Base-by-base conservation (phyloP, 306 rosid species). In the Alnus rubra region DNA sequence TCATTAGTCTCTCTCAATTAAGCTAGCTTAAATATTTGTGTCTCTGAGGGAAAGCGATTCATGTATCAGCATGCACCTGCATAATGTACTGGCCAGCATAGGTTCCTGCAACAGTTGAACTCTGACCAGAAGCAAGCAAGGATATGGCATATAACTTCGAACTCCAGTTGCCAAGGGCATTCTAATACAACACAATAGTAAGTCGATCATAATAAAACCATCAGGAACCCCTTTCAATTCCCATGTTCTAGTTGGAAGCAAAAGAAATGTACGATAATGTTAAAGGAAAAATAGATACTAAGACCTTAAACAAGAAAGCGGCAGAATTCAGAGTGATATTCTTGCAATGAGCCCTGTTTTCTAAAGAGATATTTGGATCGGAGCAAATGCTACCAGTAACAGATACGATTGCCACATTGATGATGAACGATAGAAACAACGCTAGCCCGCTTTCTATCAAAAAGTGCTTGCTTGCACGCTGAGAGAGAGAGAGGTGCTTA, bases 81-180 rank as follows among this genome's bases (percentile, higher is more conserved):
- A 76, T 64, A 19, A 76, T 76, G 50, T 23, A 76, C 48, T 76
- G 79, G 30, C 79, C 79, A 0, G 79, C 73, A 10, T 76, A 76
- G 33, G 79, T 76, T 76, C 79, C 79, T 7, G 73, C 33, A 48
- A 76, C 73, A 49, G 60, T 65, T 30, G 79, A 63, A 64, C 79
- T 76, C 63, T 76, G 79, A 39, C 79, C 79, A 47, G 59, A 76
- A 31, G 79, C 73, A 10, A 76, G 79, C 63, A 76, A 33, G 5
- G 79, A 76, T 76, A 76, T 76, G 63, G 79, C 79, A 30, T 62
- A 76, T 10, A 76, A 18, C 33, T 48, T 76, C 19, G 73, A 16
- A 64, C 73, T 76, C 79, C 73, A 76, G 3, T 64, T 64, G 18
- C 79, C 79, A 16, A 76, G 73, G 4, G 63, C 31, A 59, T 64